Evolutionary conservation across 108 stramenopile species (phyloP).

Genomic region (Aureococcus anophagefferens): DNA sequence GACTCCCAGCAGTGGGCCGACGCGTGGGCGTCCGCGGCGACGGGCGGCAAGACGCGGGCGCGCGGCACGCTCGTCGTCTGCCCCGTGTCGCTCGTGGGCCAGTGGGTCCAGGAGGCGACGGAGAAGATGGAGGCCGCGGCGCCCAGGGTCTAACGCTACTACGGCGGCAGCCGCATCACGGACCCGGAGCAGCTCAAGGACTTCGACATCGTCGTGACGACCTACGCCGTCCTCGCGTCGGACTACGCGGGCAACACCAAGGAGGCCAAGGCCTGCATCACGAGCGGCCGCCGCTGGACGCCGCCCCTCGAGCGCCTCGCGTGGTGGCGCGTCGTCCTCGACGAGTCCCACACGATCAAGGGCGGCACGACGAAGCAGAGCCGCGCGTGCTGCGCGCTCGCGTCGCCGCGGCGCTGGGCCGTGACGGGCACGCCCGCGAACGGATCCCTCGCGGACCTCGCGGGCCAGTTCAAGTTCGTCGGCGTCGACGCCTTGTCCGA

Average conservation of each 20-base stretch:
- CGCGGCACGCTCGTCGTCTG: conserved; percentile 48
- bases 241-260: conserved; percentile 25
- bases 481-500: no score
- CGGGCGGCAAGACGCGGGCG: conserved; percentile 25
- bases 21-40: no score
- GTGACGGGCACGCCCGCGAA: conserved; percentile 38
- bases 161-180: conserved; percentile 30
- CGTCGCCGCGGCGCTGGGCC: conserved; percentile 41
- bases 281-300: conserved; percentile 7
- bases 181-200: conserved; percentile 28
- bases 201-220: conserved; percentile 42
- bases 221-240: conserved; percentile 32
- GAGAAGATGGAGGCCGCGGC: conserved; percentile 36
- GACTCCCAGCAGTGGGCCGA: no score
- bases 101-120: conserved; percentile 48
- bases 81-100: conserved; percentile 41
- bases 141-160: conserved; percentile 44
- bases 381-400: conserved; percentile 20
- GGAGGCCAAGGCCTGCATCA: conserved; percentile 5
- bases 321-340: conserved; percentile 53
- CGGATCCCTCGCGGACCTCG: conserved; percentile 23
- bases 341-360: conserved; percentile 44
- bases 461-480: conserved; percentile 36
- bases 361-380: conserved; percentile 15
- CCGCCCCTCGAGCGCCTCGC: conserved; percentile 37